A percentile compares a stretch with the other conserved stretches of the same genome.
phyloP scores from a whole-genome alignment of 148 eudicot species.

The Diospyros kaki region DNA sequence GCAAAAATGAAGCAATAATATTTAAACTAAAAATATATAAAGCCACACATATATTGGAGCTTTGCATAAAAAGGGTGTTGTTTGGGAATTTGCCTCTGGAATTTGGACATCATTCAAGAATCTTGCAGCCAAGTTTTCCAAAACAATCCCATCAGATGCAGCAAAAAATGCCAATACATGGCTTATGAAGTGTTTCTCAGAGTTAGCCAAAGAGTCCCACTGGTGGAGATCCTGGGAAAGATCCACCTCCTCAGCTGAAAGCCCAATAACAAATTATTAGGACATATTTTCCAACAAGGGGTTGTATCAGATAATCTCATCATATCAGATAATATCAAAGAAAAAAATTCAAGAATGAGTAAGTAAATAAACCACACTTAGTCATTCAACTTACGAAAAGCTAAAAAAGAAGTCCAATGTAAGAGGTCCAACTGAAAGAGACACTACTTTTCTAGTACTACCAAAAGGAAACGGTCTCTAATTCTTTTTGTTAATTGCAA shows the following conservation, averaged over 20 bases:
- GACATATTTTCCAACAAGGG: not conserved
- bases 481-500: no score
- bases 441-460: not conserved
- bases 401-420: not conserved
- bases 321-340: not conserved
- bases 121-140: constrained; percentile 76
- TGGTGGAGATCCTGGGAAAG: constrained; percentile 72
- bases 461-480: no score
- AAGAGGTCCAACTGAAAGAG: not conserved
- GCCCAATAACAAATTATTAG: not conserved
- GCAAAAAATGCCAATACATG: constrained; percentile 86
- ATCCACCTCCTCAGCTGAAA: constrained; percentile 69
- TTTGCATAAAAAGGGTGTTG: not conserved
- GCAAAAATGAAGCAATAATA: not conserved
- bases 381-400: not conserved
- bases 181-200: constrained; percentile 69
- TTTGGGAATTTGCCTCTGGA: constrained; percentile 51
- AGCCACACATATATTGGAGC: not conserved
- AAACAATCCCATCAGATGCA: constrained; percentile 85
- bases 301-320: not conserved
- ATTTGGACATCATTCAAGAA: constrained; percentile 76
- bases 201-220: constrained; percentile 51
- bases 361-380: not conserved
- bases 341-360: not conserved
- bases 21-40: not conserved